Conservation (phyloP, 345 rosid species). For the Diplotaxis tenuifolia region DNA sequence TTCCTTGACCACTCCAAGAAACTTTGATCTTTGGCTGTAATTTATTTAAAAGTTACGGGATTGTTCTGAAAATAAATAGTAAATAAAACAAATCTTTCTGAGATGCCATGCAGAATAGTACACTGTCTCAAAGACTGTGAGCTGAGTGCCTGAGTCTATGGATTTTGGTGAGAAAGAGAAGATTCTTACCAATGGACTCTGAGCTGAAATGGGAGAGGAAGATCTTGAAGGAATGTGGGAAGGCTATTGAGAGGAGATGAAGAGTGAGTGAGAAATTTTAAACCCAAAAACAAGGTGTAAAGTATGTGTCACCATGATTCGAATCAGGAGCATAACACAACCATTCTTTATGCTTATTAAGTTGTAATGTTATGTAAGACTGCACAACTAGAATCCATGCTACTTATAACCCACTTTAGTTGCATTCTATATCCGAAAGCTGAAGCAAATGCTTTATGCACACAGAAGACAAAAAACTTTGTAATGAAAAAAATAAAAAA, state of each 20-base stretch:
- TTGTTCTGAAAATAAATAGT: not conserved
- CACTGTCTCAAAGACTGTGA: not conserved
- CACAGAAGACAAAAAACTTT: too few relatives aligned
- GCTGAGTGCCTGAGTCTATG: too few relatives aligned
- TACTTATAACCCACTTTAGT: not conserved
- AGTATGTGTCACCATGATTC: not conserved
- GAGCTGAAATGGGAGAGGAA: too few relatives aligned
- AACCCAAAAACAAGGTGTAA: too few relatives aligned
- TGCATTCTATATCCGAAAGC: too few relatives aligned
- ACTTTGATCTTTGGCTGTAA: not conserved
- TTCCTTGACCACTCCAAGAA: not conserved
- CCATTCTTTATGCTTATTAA: not conserved
- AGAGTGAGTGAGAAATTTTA: too few relatives aligned
- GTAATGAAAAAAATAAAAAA: too few relatives aligned
- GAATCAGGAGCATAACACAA: not conserved
- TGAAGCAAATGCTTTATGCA: too few relatives aligned
- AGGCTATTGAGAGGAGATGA: too few relatives aligned
- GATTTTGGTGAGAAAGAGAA: too few relatives aligned
- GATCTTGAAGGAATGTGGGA: too few relatives aligned
- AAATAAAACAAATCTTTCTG: not conserved
- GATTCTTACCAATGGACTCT: too few relatives aligned
- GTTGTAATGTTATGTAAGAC: not conserved
- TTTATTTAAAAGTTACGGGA: not conserved
- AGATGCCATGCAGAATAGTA: not conserved
- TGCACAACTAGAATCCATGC: not conserved